Evolutionary conservation across 345 rosid genomes (phyloP).

Genomic region (Ricinus communis): DNA sequence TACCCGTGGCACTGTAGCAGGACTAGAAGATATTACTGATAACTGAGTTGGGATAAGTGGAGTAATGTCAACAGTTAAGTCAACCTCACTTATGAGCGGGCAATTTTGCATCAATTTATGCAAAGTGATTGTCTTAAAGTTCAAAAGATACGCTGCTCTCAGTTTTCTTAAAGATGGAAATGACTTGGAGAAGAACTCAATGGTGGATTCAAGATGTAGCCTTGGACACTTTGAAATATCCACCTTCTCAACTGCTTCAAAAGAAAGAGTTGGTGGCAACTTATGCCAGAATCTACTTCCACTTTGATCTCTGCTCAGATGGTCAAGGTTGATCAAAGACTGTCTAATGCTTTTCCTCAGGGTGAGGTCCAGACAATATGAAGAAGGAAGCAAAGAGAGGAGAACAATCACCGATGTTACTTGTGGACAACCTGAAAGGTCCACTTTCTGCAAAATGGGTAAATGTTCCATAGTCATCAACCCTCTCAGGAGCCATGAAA

Average conservation of each 20-base stretch:
- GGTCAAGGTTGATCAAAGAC: slow-evolving; percentile 29
- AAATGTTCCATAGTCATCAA: slow-evolving; percentile 4
- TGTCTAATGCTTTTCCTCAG: slow-evolving; percentile 34
- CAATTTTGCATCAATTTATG: slow-evolving; percentile 46
- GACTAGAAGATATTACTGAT: slow-evolving; percentile 43
- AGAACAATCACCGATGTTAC: slow-evolving; percentile 48
- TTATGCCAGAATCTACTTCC: slow-evolving; percentile 20
- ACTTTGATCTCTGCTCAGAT: slow-evolving; percentile 28
- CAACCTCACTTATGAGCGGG: slow-evolving; percentile 53
- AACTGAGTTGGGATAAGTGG: slow-evolving; percentile 46
- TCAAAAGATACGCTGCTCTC: slow-evolving; percentile 68
- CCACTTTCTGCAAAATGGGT: slow-evolving; percentile 47
- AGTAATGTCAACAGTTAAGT: slow-evolving; percentile 58
- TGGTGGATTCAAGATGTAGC: slow-evolving; percentile 47
- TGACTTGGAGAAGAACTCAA: slow-evolving; percentile 58
- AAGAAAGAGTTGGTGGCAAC: slow-evolving; percentile 39
- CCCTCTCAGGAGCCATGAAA: slow-evolving; percentile 8
- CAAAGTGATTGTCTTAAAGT: slow-evolving; percentile 46
- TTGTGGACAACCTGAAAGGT: slow-evolving; percentile 70
- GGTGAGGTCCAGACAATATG: slow-evolving; percentile 25
- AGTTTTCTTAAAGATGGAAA: slow-evolving; percentile 67
- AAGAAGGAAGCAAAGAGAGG: slow-evolving; percentile 48
- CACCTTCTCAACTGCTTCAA: slow-evolving; percentile 54
- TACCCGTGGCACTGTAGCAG: slow-evolving; percentile 25
- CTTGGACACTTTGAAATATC: slow-evolving; percentile 67